phyloP scores from a whole-genome alignment of 306 rosid genomes.

The Pterocarpus santalinus region DNA sequence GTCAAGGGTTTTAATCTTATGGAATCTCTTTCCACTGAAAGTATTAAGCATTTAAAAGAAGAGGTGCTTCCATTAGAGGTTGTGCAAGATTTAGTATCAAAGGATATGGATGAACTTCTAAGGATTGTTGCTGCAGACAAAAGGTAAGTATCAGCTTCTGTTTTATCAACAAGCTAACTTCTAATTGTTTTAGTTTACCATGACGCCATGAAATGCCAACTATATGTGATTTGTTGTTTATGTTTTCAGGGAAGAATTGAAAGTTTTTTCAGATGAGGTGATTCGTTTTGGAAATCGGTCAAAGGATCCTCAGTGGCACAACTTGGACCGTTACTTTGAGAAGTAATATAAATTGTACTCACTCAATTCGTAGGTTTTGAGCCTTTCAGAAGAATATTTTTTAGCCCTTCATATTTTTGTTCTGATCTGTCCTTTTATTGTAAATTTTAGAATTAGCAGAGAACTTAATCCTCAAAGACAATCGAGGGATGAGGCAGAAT shows the following conservation, averaged over 20 bases:
- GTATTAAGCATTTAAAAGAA: conserved; percentile 70
- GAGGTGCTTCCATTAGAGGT: conserved; percentile 72
- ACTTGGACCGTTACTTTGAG: conserved; percentile 89
- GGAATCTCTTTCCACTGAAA: conserved; percentile 74
- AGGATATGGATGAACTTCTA: conserved; percentile 70
- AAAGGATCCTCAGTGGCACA: conserved; percentile 95
- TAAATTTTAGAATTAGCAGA: conserved; percentile 67
- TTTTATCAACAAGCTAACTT: conserved; percentile 34
- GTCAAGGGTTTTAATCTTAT: conserved; percentile 79
- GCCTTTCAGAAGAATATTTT: conserved; percentile 12
- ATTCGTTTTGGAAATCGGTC: conserved; percentile 90
- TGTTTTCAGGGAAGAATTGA: conserved; percentile 76
- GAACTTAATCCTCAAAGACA: conserved; percentile 66
- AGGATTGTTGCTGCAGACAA: conserved; percentile 78
- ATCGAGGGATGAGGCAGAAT: conserved; percentile 67
- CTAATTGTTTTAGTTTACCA: conserved; percentile 9
- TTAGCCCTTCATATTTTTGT: conserved; percentile 30
- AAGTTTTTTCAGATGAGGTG: conserved; percentile 81
- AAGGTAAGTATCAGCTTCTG: conserved; percentile 60
- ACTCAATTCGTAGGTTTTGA: conserved; percentile 36
- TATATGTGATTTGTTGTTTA: conserved; percentile 40
- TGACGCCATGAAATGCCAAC: conserved; percentile 14
- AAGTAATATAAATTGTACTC: conserved; percentile 64
- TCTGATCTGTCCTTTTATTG: conserved; percentile 37
- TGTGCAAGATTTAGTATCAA: conserved; percentile 77